Base-by-base conservation (phyloP, 768 basidiomycete genomes). In the Rhodotorula diobovata region DNA sequence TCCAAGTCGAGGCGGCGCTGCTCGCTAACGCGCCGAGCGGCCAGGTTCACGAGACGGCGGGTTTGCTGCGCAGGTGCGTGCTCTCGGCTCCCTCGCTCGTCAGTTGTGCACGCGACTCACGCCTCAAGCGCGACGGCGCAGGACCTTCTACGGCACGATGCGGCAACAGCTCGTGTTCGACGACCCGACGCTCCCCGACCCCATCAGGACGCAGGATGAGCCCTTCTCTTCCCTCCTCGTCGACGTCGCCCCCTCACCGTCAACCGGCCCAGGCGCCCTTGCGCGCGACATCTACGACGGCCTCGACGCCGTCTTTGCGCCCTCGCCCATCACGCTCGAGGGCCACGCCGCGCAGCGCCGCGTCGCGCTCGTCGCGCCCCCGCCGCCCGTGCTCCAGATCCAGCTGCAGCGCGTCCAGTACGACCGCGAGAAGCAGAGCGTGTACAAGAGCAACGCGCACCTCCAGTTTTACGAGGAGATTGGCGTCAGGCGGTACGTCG, bases 341-440 rank as follows among this genome's bases (percentile, higher is more conserved):
- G 91, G 91, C 21, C 86, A 88, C 73, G 90, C 90, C 78, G 90
- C 89, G 18, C 85, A 88, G 73, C 92, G 94, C 88, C 90, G 94
- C 76, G 86, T 94, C 28, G 86, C 88, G 12, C 82, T 94, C 35
- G 86, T 95, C 9, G 88, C 94, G 46, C 59, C n/a, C 3, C 83
- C 93, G 25, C 96, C 96, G 1, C 91, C 92, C 5, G 80, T 98
- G 60, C 81, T 99, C 48, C 96, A 99, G 78, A 90, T 99, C 55
- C 96, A 99, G 79, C 85, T 99, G 16, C 93, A 97, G 86, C 84
- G 93, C 67, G 93, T 93, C 9, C 93, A 95, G 84, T 98, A 93
- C 82, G 92, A 98, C 79, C 86, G 92, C 16, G 89, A 91, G 75
- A 92, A 90, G 1, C 84, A 91, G 66, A 90, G 93, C 74, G 88